A percentile compares a stretch with the other conserved stretches of the same genome.
These are phyloP conservation scores for Alternaria sp. DNA, from an alignment of 2,329 filamentous ascomycete genomes.

Conservation along the genomic window DNA sequence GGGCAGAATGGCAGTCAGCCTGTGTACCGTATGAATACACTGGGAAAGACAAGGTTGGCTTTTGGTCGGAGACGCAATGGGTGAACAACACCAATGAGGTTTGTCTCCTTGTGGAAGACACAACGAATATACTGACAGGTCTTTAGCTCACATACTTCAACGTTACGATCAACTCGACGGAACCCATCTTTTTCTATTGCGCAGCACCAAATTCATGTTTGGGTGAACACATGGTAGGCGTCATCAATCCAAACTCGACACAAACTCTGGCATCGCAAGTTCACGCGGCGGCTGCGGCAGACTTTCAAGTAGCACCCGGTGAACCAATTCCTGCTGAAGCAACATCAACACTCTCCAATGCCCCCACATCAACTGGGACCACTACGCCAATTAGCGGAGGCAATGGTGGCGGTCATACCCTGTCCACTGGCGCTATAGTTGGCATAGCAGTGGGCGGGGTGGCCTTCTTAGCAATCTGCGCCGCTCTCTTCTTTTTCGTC, in stretches of 20 bases:
- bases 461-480: constrained; percentile 67
- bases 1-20: constrained; percentile 50
- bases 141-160: constrained; percentile 41
- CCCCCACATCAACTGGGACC: constrained; percentile 16
- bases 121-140: constrained; percentile 1
- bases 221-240: constrained; percentile 74
- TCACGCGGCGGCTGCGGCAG: constrained; percentile 30
- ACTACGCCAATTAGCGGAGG: constrained; percentile 5
- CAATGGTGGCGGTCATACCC: constrained; percentile 15
- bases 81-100: constrained; percentile 38
- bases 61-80: constrained; percentile 42
- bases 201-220: constrained; percentile 71
- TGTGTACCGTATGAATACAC: constrained; percentile 52
- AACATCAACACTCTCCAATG: constrained; percentile 19
- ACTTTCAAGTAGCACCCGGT: constrained; percentile 49
- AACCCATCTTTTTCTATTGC: constrained; percentile 52
- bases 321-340: constrained; percentile 52
- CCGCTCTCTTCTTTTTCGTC: constrained; percentile 71
- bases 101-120: constrained; percentile 11
- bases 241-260: constrained; percentile 68
- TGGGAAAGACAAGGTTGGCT: constrained; percentile 38
- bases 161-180: constrained; percentile 46
- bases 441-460: constrained; percentile 70
- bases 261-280: constrained; percentile 42
- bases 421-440: constrained; percentile 53